A percentile compares a stretch with the other conserved stretches of the same genome.
phyloP scores from a whole-genome alignment of 1,284 basidiomycete species.

The Microstroma glucosiphilum region DNA sequence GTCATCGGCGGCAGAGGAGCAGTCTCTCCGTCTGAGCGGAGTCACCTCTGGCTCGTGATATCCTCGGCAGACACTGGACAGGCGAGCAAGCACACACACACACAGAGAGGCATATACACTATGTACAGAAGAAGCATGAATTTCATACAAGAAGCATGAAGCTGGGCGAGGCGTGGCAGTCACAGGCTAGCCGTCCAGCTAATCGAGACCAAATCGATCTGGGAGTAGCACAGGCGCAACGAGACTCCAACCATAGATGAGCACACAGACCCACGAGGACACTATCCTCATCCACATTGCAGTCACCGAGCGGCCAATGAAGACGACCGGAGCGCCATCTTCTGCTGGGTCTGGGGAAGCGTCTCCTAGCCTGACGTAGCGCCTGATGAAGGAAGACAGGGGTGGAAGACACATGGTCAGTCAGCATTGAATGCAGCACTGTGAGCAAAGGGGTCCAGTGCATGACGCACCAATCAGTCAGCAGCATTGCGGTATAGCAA shows the following conservation, averaged over 20 bases:
- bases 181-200: too few species aligned
- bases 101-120: too few species aligned
- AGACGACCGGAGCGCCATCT: conserved; percentile 66
- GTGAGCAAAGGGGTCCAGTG: background rate
- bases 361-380: conserved; percentile 35
- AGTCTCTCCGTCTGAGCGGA: too few species aligned
- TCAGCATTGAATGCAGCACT: background rate
- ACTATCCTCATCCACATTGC: conserved; percentile 99
- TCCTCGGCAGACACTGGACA: too few species aligned
- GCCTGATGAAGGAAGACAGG: conserved; percentile 23
- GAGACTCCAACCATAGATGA: conserved; percentile 43
- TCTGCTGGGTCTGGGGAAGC: conserved; percentile 50
- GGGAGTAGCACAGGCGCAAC: conserved; percentile 74
- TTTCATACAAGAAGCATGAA: too few species aligned
- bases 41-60: too few species aligned
- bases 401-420: too few species aligned
- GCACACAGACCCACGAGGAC: conserved; percentile 64
- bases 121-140: too few species aligned
- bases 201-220: conserved; percentile 39
- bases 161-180: too few species aligned
- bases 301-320: conserved; percentile 87
- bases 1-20: too few species aligned
- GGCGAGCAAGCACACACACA: too few species aligned
- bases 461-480: conserved; percentile 86
- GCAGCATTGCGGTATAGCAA: conserved; percentile 97